Percentiles rank a stretch among this genome's conserved stretches.
Conservation (phyloP, 805 yeast genomes). For the Candida montana region DNA sequence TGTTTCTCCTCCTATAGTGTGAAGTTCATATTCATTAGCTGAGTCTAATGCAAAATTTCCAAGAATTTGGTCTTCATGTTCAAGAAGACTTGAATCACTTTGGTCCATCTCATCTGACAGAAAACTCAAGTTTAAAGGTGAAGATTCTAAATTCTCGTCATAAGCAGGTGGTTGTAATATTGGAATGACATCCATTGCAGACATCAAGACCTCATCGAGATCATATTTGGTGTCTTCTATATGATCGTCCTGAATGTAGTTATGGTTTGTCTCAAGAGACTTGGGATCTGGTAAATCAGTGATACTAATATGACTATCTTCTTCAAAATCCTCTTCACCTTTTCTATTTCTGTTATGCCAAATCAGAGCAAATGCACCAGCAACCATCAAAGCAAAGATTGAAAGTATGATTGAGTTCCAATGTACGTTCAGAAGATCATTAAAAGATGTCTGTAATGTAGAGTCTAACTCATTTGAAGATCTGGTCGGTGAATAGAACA, state of each 20-base stretch:
- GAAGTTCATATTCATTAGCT: conserved; percentile 9
- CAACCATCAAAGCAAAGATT: too few relatives aligned
- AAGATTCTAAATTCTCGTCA: conserved; percentile 1
- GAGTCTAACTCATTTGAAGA: neutral
- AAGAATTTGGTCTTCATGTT: neutral
- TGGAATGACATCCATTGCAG: neutral
- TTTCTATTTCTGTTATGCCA: too few relatives aligned
- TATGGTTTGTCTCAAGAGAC: too few relatives aligned
- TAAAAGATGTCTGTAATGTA: neutral
- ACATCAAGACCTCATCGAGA: neutral
- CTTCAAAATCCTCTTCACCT: too few relatives aligned
- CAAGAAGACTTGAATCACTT: neutral
- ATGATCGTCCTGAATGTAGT: neutral
- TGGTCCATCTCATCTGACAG: conserved; percentile 17
- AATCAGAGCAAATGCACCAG: too few relatives aligned
- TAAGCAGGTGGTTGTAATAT: conserved; percentile 1
- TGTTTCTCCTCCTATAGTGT: neutral
- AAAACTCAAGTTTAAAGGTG: conserved; percentile 10
- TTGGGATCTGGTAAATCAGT: too few relatives aligned
- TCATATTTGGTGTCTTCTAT: neutral
- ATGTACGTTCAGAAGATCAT: neutral
- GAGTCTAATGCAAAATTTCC: conserved; percentile 16
- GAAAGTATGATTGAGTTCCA: neutral
- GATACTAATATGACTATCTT: too few relatives aligned
- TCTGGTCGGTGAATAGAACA: neutral